phyloP scores from a whole-genome alignment of 2,329 filamentous ascomycete species.

The Beauveria pseudobassiana region DNA sequence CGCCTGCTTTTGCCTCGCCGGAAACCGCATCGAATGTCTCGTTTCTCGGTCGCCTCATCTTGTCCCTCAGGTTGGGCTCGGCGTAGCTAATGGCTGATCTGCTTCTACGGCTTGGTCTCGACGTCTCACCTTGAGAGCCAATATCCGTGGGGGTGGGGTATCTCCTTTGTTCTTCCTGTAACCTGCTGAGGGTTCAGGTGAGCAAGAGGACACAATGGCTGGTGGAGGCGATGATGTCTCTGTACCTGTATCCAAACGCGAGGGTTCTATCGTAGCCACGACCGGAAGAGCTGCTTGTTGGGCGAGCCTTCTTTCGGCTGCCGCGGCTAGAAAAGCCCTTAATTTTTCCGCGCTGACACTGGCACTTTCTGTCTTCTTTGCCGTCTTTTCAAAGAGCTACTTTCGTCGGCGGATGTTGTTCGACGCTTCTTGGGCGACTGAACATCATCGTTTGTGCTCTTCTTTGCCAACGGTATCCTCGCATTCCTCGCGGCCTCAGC shows the following conservation, averaged over 20 bases:
- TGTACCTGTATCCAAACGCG: constrained; percentile 14
- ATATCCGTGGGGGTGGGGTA: constrained; percentile 54
- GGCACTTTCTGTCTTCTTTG: background rate
- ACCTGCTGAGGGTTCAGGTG: constrained; percentile 37
- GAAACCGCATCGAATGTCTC: constrained; percentile 67
- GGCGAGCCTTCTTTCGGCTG: constrained; percentile 16
- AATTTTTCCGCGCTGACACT: constrained; percentile 17
- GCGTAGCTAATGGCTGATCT: constrained; percentile 69
- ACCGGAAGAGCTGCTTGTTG: constrained; percentile 15
- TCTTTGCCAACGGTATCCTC: constrained; percentile 45
- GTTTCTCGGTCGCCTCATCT: constrained; percentile 76
- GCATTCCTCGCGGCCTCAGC: constrained; percentile 22
- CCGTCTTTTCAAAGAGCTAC: constrained; percentile 31
- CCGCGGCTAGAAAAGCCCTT: constrained; percentile 19
- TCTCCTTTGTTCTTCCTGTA: constrained; percentile 34
- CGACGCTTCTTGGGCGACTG: constrained; percentile 50
- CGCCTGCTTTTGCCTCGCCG: constrained; percentile 48
- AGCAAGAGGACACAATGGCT: constrained; percentile 38
- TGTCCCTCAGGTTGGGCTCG: constrained; percentile 72
- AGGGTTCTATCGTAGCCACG: constrained; percentile 9
- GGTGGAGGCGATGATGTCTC: constrained; percentile 29
- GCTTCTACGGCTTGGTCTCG: constrained; percentile 59
- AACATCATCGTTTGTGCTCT: constrained; percentile 54
- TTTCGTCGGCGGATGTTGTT: constrained; percentile 26
- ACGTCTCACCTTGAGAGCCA: constrained; percentile 46